Evolutionary conservation across 208 protist genomes (phyloP), one percentile per base, ranked within the genome.

Genomic region (Acanthamoeba culbertsoni): DNA sequence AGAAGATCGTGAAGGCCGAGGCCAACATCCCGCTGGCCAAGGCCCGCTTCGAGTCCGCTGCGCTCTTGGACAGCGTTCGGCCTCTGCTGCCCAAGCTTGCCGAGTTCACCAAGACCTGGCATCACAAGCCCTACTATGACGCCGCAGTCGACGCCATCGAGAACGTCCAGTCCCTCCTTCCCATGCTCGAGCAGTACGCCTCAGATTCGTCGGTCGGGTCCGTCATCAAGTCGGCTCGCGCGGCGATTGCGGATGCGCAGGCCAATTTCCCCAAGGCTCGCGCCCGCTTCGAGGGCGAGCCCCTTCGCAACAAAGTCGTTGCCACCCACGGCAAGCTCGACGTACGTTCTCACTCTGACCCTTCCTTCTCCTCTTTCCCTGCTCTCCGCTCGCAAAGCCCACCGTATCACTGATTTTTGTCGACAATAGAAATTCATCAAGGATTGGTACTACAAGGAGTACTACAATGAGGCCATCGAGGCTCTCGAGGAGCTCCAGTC

Each of bases 71-170:
- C 7, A 73, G 43, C 16, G 43, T 73, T 37, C 23, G 63, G 33
- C 7, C 63, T 1, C 63, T 73, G 5, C 63, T 73, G 2, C 6
- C 16, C n/a, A 10, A 10, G 33, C 6, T 73, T 37, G 7, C 1
- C 63, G 63, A 28, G 26, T 73, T 43, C 35, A 26, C 14, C 42
- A 40, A 51, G 28, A 45, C 35, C 12, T 91, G 84, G 84, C 55
- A 91, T 26, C 45, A 91, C 84, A 37, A 91, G 59, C 33, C 35
- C 26, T 91, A 91, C 53, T 91, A 71, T n/a, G 45, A 91, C 46
- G 84, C 14, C 26, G 84, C 84, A 10, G 31, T 91, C 53, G 84
- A 91, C 37, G 84, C 84, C 55, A 2, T 59, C 0, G 84, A 91
- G n/a, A 35, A 91, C n/a, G 16, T 91, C 84, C 42, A 62, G 12